Evolutionary conservation across 768 basidiomycete genomes (phyloP), one percentile per base, ranked within the genome.

Genomic region (Phlebiopsis gigantea): DNA sequence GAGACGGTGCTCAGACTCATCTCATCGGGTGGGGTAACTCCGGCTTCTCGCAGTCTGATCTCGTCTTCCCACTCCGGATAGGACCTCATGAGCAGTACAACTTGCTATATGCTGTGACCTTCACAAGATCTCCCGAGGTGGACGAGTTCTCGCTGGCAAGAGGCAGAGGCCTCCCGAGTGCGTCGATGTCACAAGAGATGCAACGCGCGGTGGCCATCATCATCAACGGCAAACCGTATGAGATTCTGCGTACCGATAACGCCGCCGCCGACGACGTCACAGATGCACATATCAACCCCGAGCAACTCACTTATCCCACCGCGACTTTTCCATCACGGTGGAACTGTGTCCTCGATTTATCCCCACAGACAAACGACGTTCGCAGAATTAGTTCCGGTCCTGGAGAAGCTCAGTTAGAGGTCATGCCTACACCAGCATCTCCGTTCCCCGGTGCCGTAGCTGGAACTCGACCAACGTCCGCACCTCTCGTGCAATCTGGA

Each of bases 311-410:
- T 1, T 90, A 84, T 62, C 91, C 88, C 0, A 91, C 93, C 7
- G 74, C 72, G 12, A 76, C 82, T 0, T 97, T 94, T 69, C 81
- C 85, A 0, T 94, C 93, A 0, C 76, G 86, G 28, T 97, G 94
- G 94, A 96, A 92, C 61, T 94, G 92, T 62, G 75, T 90, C 1
- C 81, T 97, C 19, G 91, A 95, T 68, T 76, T 97, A n/a, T 72
- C 80, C 1, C 64, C 78, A 2, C 69, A 63, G 49, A 63, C 62
- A 61, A 51, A 41, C 50, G 7, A 22, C 69, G 34, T 39, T 10
- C 58, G 49, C 6, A 21, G 49, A 9, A 26, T 15, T 5, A 43
- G 43, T 21, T 28, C 15, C 5, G 22, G 2, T 22, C 42, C 39
- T 44, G 34, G 49, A 31, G 34, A 26, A 30, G n/a, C 53, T 2